Conservation (phyloP, 2,329 filamentous ascomycete genomes). For the Beauveria varroae region DNA sequence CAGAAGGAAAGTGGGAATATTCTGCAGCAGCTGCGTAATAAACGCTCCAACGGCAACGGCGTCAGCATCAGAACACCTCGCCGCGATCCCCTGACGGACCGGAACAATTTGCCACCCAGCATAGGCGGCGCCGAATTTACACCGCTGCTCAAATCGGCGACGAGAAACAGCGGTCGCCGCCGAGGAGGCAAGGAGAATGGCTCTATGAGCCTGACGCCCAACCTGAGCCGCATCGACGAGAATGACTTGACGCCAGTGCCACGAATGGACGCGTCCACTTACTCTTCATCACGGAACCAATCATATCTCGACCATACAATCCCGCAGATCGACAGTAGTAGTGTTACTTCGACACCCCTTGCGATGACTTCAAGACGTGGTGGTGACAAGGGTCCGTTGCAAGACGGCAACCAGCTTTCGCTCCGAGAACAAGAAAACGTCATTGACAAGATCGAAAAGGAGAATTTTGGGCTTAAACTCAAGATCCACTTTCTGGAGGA, state of each 20-base stretch:
- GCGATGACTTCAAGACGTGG: conserved; percentile 57
- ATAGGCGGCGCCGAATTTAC: conserved; percentile 78
- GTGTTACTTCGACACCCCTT: conserved; percentile 75
- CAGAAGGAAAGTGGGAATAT: conserved; percentile 58
- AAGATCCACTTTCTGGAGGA: conserved; percentile 97
- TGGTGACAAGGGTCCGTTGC: conserved; percentile 58
- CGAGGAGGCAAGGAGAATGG: conserved; percentile 57
- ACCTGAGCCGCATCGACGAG: conserved; percentile 57
- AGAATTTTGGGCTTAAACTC: conserved; percentile 93
- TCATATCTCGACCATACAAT: conserved; percentile 62
- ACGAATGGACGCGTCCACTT: conserved; percentile 63
- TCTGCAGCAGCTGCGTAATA: conserved; percentile 65
- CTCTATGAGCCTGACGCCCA: conserved; percentile 59
- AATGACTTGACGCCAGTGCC: conserved; percentile 71
- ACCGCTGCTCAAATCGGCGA: conserved; percentile 78
- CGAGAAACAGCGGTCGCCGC: conserved; percentile 60
- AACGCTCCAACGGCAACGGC: conserved; percentile 44
- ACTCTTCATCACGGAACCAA: conserved; percentile 57
- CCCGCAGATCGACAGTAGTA: conserved; percentile 71
- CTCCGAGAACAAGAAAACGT: conserved; percentile 91
- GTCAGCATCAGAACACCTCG: conserved; percentile 66
- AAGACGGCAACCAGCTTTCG: conserved; percentile 85
- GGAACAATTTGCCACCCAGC: conserved; percentile 61
- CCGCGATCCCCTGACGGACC: conserved; percentile 62
- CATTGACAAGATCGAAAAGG: conserved; percentile 94